Evolutionary conservation across 768 basidiomycete genomes (phyloP).

Genomic region (Suillus plorans): DNA sequence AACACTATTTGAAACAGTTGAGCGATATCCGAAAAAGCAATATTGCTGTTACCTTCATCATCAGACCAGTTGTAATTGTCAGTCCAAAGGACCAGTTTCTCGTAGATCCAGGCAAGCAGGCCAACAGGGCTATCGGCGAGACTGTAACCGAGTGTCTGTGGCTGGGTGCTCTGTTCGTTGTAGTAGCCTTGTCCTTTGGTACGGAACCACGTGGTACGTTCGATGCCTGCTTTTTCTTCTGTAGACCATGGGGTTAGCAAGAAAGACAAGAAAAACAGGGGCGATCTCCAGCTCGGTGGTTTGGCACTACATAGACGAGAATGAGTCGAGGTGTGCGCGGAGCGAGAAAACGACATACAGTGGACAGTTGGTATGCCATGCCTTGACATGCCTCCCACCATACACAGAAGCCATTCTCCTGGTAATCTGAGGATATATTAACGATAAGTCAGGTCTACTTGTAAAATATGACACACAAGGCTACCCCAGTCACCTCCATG

Average conservation of each 20-base stretch:
- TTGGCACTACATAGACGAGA: conserved; percentile 15
- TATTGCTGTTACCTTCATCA: conserved; percentile 46
- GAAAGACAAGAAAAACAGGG: conserved; percentile 28
- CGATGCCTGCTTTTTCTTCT: conserved; percentile 25
- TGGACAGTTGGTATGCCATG: conserved; percentile 51
- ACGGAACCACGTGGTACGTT: conserved; percentile 18
- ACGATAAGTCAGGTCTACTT: not conserved
- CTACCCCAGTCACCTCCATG: conserved; percentile 53
- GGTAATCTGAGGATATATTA: conserved; percentile 31
- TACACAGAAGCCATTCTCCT: conserved; percentile 33
- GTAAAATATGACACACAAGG: conserved; percentile 24
- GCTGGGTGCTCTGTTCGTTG: conserved; percentile 38
- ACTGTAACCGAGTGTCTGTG: conserved; percentile 54
- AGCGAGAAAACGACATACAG: conserved; percentile 24
- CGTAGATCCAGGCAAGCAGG: conserved; percentile 53
- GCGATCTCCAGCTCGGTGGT: conserved; percentile 25
- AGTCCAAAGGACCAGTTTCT: conserved; percentile 48
- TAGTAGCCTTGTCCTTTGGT: conserved; percentile 31
- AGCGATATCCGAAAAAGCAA: not conserved
- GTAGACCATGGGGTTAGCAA: conserved; percentile 28
- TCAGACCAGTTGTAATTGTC: conserved; percentile 58
- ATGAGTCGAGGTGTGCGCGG: not conserved
- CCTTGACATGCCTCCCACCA: conserved; percentile 44
- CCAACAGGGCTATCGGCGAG: conserved; percentile 60
- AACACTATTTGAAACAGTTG: conserved; percentile 40